Evolutionary conservation across 371 early-diverging fungal genomes (phyloP).

Genomic region (Neoconidiobolus thromboides): DNA sequence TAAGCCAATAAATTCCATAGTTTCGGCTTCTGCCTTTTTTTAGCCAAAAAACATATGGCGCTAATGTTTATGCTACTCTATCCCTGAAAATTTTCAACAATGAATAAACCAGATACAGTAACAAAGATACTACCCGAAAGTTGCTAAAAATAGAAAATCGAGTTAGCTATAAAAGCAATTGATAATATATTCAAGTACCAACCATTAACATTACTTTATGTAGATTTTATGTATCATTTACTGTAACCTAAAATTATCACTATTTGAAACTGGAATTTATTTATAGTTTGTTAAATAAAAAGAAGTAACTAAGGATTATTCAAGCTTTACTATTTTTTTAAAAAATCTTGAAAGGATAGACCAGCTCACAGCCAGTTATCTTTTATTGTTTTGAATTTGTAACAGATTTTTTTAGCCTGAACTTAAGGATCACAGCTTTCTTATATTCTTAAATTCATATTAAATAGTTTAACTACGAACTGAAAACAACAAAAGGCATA

Average conservation of each 20-base stretch:
- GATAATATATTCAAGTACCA: no score
- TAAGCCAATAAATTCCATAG: no score
- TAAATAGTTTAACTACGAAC: not conserved
- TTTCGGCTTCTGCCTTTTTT: no score
- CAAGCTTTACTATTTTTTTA: not conserved
- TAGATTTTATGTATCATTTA: not conserved
- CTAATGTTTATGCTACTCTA: no score
- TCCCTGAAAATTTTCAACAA: no score
- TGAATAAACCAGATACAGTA: no score
- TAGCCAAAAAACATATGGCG: no score
- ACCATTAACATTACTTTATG: no score
- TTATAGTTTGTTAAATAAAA: not conserved
- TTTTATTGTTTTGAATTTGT: not conserved
- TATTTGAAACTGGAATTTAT: not conserved
- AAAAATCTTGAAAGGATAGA: not conserved
- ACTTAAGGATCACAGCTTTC: not conserved
- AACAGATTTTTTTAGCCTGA: not conserved
- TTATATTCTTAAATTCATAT: not conserved
- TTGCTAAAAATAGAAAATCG: no score
- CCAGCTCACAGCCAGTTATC: not conserved
- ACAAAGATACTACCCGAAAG: no score
- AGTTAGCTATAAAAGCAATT: no score
- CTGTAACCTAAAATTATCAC: not conserved
- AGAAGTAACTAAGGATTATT: not conserved
- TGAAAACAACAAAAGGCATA: not conserved